Evolutionary conservation across 345 rosid species (phyloP).

Genomic region (Orychophragmus violaceus): DNA sequence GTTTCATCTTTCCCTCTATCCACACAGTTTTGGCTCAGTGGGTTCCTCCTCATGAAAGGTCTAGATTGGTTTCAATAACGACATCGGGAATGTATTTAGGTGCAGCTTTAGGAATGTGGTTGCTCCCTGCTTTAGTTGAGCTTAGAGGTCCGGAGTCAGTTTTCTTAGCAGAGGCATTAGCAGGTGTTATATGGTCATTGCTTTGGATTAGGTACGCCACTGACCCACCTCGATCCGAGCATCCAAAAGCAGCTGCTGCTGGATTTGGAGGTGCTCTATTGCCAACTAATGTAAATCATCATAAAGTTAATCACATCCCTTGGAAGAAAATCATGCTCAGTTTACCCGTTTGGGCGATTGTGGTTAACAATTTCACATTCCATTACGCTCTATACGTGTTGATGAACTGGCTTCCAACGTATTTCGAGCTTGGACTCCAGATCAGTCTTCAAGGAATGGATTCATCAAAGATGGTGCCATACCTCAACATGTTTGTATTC

Average conservation of each 20-base stretch:
- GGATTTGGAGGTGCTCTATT: constrained; percentile 68
- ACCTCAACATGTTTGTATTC: constrained; percentile 94
- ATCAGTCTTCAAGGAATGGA: constrained; percentile 95
- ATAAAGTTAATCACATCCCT: constrained; percentile 62
- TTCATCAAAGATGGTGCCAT: constrained; percentile 95
- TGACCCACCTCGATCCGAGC: constrained; percentile 87
- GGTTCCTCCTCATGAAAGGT: constrained; percentile 99
- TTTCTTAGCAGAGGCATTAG: constrained; percentile 77
- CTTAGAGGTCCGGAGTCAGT: constrained; percentile 81
- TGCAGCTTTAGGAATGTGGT: constrained; percentile 93
- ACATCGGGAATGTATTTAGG: constrained; percentile 97
- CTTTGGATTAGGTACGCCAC: constrained; percentile 81
- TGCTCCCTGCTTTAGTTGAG: constrained; percentile 87
- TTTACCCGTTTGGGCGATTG: constrained; percentile 87
- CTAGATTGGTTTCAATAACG: constrained; percentile 95
- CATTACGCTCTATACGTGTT: constrained; percentile 88
- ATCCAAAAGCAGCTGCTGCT: constrained; percentile 86
- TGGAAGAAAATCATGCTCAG: constrained; percentile 77
- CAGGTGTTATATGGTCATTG: constrained; percentile 79
- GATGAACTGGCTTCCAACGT: constrained; percentile 98
- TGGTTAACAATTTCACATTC: constrained; percentile 90
- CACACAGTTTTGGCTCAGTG: constrained; percentile 97
- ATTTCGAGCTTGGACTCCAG: constrained; percentile 83
- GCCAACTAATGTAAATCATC: constrained; percentile 50
- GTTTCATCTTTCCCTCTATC: constrained; percentile 94